Base-by-base conservation (phyloP, 306 rosid species). In the Quercus berberidifolia region DNA sequence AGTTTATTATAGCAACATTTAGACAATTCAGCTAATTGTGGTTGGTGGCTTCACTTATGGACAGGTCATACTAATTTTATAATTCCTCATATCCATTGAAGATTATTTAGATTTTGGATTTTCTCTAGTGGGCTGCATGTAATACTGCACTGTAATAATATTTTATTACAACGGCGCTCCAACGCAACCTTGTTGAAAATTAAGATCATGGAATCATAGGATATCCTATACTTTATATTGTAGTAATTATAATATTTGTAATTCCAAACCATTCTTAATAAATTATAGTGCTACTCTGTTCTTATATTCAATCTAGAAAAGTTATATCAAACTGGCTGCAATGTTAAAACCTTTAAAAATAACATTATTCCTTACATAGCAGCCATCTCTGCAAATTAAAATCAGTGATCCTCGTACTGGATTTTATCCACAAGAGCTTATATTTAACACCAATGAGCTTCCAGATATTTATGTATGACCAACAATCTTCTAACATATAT, bases 81-180 rank as follows among this genome's bases (percentile, higher is more conserved):
- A 64, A 6, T 31, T 31, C 46, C 70, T 64, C 46, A 4, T 64
- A 28, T 17, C 38, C 52, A 28, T 12, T 8, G 83, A 74, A 28
- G 73, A 59, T 65, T 43, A 64, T 20, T 35, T n/a, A 38, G 65
- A n/a, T 38, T 21, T 20, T 70, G 55, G 46, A 71, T 80, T 35
- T 76, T 11, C 74, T 43, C 6, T 77, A 64, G 78, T 82, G 85
- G 78, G 69, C 14, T 55, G 78, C 81, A 82, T 62, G 72, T 76
- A 51, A 55, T 35, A 49, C 20, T 52, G 31, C 52, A 15, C 23
- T 43, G 51, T 74, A 30, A 56, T 58, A 75, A 70, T 26, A 79
- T 68, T 58, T 13, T 59, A 76, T 71, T 65, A 54, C 35, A 25
- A 71, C 52, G 77, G 78, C 65, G 75, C 85, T 81, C 43, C 33